Evolutionary conservation across 2,329 filamentous ascomycete genomes (phyloP).

Genomic region (Keithomyces neogunnii): DNA sequence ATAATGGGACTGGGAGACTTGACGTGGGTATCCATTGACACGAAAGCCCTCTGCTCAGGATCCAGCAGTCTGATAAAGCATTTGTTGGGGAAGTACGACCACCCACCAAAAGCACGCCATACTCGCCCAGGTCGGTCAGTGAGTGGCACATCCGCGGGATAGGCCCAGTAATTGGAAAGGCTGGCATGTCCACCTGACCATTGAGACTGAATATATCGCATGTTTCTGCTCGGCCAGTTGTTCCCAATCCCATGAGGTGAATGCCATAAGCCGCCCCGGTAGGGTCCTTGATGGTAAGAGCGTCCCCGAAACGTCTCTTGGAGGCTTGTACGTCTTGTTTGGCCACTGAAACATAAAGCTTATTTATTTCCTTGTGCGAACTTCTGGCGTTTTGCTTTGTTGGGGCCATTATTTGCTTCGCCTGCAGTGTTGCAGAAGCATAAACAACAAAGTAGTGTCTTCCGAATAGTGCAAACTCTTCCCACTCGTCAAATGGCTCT

Average conservation of each 20-base stretch:
- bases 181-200: slow-evolving; percentile 11
- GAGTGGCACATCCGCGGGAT: slow-evolving; percentile 63
- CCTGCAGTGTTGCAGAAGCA: slow-evolving; percentile 29
- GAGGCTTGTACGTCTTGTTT: slow-evolving; percentile 10
- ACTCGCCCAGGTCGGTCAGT: slow-evolving; percentile 53
- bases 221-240: slow-evolving; percentile 36
- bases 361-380: too few species aligned
- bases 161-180: slow-evolving; percentile 22
- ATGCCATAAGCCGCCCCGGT: slow-evolving; percentile 35
- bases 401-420: neutral
- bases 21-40: slow-evolving; percentile 54
- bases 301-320: slow-evolving; percentile 52
- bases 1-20: slow-evolving; percentile 62
- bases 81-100: slow-evolving; percentile 69
- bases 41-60: slow-evolving; percentile 44
- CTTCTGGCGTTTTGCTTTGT: too few species aligned
- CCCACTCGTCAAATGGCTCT: slow-evolving; percentile 93
- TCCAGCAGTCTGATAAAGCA: slow-evolving; percentile 67
- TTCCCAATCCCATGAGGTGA: slow-evolving; percentile 35
- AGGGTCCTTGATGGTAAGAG: slow-evolving; percentile 31
- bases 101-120: slow-evolving; percentile 59
- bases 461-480: slow-evolving; percentile 80
- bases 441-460: slow-evolving; percentile 76
- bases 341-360: slow-evolving; percentile 7
- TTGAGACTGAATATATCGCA: slow-evolving; percentile 39